Percentiles rank a stretch among this genome's conserved stretches.
phyloP scores from a whole-genome alignment of 371 early-diverging fungal genomes.

The Rhizopus delemar region DNA sequence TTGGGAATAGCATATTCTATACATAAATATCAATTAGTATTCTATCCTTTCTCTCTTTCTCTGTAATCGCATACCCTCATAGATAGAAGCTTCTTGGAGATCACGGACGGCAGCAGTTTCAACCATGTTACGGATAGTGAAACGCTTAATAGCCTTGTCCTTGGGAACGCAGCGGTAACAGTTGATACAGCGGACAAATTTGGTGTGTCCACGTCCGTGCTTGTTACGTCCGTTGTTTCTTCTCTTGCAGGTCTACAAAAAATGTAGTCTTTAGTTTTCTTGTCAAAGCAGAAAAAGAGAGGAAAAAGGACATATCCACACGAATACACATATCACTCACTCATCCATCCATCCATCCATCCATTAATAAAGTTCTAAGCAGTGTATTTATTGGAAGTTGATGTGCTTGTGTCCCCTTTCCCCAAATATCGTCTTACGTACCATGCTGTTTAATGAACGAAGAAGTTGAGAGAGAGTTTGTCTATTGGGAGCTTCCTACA shows the following conservation, averaged over 20 bases:
- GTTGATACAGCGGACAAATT: slow-evolving; percentile 97
- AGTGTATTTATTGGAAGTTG: background rate
- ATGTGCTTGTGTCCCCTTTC: background rate
- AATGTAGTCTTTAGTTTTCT: background rate
- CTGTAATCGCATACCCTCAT: slow-evolving; percentile 62
- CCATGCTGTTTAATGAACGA: slow-evolving; percentile 29
- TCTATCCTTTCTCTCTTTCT: background rate
- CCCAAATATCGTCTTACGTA: slow-evolving; percentile 12
- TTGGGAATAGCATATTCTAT: slow-evolving; percentile 95
- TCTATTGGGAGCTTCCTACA: slow-evolving; percentile 2
- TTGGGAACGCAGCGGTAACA: slow-evolving; percentile 98
- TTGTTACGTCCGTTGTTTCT: slow-evolving; percentile 86
- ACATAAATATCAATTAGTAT: background rate
- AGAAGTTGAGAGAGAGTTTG: slow-evolving; percentile 38
- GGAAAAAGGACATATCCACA: background rate
- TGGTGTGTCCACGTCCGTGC: slow-evolving; percentile 97
- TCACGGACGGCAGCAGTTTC: slow-evolving; percentile 98
- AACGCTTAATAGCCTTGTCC: slow-evolving; percentile 99
- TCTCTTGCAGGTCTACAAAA: slow-evolving; percentile 14
- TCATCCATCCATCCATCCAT: slow-evolving; percentile 13
- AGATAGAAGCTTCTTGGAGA: slow-evolving; percentile 95
- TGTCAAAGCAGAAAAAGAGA: background rate
- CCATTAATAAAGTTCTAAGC: background rate
- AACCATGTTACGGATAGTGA: slow-evolving; percentile 97
- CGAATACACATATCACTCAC: too few species aligned